These are phyloP conservation scores for Amanita polypyramis DNA, from an alignment of 768 basidiomycete species.

Conservation along the genomic window DNA sequence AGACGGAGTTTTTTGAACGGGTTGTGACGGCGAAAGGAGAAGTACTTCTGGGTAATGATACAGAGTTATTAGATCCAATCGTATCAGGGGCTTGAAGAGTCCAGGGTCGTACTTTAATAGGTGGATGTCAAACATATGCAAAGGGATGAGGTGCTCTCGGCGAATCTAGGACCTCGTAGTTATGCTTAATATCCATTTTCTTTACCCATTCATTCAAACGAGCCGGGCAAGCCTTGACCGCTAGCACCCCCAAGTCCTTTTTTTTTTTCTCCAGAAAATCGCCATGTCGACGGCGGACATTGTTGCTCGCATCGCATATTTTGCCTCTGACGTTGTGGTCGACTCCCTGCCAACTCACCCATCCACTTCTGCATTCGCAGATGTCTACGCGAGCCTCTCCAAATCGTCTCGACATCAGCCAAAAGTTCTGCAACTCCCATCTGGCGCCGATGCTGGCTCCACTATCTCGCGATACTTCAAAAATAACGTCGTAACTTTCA, in stretches of 20 bases:
- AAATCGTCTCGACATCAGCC: conserved; percentile 1
- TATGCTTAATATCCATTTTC: too few relatives aligned
- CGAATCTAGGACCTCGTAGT: too few relatives aligned
- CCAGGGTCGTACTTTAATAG: too few relatives aligned
- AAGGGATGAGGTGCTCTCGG: too few relatives aligned
- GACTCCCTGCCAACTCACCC: conserved; percentile 31
- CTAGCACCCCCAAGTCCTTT: too few relatives aligned
- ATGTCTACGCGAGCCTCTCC: neutral
- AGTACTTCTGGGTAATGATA: too few relatives aligned
- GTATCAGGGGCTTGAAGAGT: too few relatives aligned
- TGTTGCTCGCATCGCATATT: conserved; percentile 36
- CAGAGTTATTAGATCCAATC: too few relatives aligned
- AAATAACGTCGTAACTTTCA: neutral
- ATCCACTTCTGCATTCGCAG: neutral
- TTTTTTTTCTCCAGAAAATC: too few relatives aligned
- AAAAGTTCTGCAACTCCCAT: neutral
- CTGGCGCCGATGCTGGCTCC: neutral
- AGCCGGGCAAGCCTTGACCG: too few relatives aligned
- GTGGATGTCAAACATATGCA: too few relatives aligned
- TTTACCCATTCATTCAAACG: too few relatives aligned
- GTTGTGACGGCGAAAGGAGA: conserved; percentile 44
- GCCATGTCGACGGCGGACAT: conserved; percentile 1
- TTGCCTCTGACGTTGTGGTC: conserved; percentile 49
- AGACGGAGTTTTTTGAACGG: conserved; percentile 53
- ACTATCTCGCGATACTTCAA: conserved; percentile 3